Percentiles rank a stretch among this genome's conserved stretches.
phyloP scores from a whole-genome alignment of 495 filamentous ascomycete genomes.

The Melanomma pulvis-pyrius region DNA sequence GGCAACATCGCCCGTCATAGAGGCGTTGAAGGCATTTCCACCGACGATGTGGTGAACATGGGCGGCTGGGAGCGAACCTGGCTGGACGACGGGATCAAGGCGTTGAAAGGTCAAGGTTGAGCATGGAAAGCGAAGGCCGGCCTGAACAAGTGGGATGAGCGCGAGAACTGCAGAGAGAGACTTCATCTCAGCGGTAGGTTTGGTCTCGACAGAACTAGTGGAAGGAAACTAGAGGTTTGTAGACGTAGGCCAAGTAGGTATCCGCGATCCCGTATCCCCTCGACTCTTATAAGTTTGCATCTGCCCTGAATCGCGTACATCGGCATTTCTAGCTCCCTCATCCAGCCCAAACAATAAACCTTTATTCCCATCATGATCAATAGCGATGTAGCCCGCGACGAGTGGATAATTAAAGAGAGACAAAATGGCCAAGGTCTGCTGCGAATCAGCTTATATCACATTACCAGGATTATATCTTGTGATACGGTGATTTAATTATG shows the following conservation, averaged over 20 bases:
- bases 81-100: constrained; percentile 51
- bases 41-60: constrained; percentile 56
- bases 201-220: constrained; percentile 4
- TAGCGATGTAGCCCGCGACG: not conserved
- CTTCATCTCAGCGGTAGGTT: constrained; percentile 48
- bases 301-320: not conserved
- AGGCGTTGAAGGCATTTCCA: constrained; percentile 55
- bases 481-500: constrained; percentile 13
- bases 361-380: not conserved
- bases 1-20: constrained; percentile 52
- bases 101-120: constrained; percentile 53
- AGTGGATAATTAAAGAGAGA: not conserved
- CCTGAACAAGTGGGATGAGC: constrained; percentile 45
- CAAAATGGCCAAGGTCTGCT: not conserved
- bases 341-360: not conserved
- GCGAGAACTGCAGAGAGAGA: constrained; percentile 44
- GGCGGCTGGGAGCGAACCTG: constrained; percentile 46
- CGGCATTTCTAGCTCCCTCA: not conserved
- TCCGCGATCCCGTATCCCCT: not conserved
- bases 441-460: constrained; percentile 6
- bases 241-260: not conserved
- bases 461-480: not conserved
- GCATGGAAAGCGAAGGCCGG: constrained; percentile 54
- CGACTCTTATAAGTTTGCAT: constrained; percentile 16
- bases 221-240: not conserved